A percentile compares a stretch with the other conserved stretches of the same genome.
These are phyloP conservation scores for Eimeria maxima DNA, from an alignment of 169 alveolate species.

Conservation along the genomic window DNA sequence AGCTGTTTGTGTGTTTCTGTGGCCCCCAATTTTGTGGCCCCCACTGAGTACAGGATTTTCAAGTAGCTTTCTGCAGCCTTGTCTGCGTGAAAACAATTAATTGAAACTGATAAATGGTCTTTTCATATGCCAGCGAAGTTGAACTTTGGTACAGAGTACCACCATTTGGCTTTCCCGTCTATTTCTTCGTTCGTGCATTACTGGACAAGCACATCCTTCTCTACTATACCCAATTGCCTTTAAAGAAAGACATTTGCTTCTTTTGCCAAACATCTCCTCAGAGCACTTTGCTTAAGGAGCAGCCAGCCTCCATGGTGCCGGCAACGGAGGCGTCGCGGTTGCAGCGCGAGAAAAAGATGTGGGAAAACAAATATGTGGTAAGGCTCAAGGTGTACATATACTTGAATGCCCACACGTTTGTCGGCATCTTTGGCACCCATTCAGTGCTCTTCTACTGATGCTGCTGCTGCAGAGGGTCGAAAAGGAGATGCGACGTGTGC, in stretches of 20 bases:
- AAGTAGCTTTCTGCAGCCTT: too few species aligned
- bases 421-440: not conserved
- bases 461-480: slow-evolving; percentile 25
- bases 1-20: too few species aligned
- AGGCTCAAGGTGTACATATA: not conserved
- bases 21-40: too few species aligned
- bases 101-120: too few species aligned
- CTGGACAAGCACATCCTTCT: too few species aligned
- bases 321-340: slow-evolving; percentile 48
- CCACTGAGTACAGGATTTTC: too few species aligned
- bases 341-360: slow-evolving; percentile 46
- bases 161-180: too few species aligned
- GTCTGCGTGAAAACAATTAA: too few species aligned
- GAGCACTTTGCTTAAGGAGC: not conserved
- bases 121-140: too few species aligned
- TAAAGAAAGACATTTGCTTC: not conserved
- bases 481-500: slow-evolving; percentile 40
- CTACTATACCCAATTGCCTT: too few species aligned
- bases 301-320: slow-evolving; percentile 53
- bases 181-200: too few species aligned
- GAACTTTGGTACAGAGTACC: too few species aligned
- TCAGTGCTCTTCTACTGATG: not conserved
- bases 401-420: not conserved
- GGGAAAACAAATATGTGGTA: slow-evolving; percentile 71
- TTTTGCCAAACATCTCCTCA: not conserved